Evolutionary conservation across 768 basidiomycete genomes (phyloP).

Genomic region (Lactarius pseudohatsudake): DNA sequence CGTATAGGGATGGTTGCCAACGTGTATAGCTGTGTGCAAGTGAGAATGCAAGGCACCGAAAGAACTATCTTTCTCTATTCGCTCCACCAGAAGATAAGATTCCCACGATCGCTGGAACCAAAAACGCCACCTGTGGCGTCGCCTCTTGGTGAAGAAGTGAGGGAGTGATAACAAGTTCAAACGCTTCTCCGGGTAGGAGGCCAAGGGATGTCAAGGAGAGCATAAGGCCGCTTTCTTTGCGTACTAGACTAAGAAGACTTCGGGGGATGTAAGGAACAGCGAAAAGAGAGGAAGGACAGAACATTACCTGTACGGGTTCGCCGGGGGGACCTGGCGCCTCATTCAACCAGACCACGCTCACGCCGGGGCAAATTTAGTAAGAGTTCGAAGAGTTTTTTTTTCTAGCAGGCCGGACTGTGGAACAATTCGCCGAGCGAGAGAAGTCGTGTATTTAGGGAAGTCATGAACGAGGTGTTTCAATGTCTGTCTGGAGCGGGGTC

Average conservation of each 20-base stretch:
- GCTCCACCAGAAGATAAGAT: constrained; percentile 83
- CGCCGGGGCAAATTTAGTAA: constrained; percentile 49
- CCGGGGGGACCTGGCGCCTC: constrained; percentile 59
- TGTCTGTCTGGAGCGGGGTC: too few relatives aligned
- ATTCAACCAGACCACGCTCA: constrained; percentile 76
- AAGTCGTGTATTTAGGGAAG: too few relatives aligned
- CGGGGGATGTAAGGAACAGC: not conserved
- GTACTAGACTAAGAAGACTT: constrained; percentile 67
- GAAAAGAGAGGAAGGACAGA: not conserved
- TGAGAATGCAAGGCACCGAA: constrained; percentile 13
- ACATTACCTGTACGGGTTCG: constrained; percentile 64
- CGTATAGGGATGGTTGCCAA: constrained; percentile 51
- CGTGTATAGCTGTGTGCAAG: constrained; percentile 44
- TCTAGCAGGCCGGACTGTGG: constrained; percentile 49
- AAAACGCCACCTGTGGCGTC: constrained; percentile 70
- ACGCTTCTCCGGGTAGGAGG: constrained; percentile 59
- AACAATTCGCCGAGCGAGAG: constrained; percentile 37
- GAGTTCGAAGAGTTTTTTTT: constrained; percentile 65
- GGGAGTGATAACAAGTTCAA: constrained; percentile 71
- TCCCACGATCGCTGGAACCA: constrained; percentile 82
- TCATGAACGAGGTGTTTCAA: too few relatives aligned
- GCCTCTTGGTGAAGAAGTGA: constrained; percentile 47
- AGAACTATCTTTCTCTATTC: constrained; percentile 77
- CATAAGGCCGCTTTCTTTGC: constrained; percentile 68
- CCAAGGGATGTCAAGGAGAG: constrained; percentile 59